These are phyloP conservation scores for Prunus dulcis DNA, from an alignment of 306 rosid genomes.

Conservation along the genomic window DNA sequence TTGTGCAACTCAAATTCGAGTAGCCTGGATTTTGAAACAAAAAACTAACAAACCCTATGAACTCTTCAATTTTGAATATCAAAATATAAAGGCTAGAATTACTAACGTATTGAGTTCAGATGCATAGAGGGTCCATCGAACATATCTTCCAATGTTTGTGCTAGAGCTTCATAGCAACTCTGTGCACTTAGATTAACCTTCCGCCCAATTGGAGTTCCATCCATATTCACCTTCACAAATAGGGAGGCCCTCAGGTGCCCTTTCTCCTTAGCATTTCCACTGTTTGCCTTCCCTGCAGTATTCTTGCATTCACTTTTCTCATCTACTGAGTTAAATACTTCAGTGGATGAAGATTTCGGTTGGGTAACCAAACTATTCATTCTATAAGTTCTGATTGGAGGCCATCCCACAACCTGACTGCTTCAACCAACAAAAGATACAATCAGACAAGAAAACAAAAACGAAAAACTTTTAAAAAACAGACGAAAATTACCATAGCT, in stretches of 20 bases:
- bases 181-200: conserved; percentile 84
- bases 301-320: conserved; percentile 43
- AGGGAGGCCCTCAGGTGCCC: conserved; percentile 44
- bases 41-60: not conserved
- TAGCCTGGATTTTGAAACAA: not conserved
- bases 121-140: conserved; percentile 52
- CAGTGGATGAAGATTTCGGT: conserved; percentile 53
- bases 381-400: conserved; percentile 76
- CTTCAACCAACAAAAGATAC: conserved; percentile 23
- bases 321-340: conserved; percentile 41
- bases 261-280: conserved; percentile 41
- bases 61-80: conserved; percentile 7
- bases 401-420: conserved; percentile 99
- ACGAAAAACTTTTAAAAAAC: not conserved
- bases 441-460: conserved; percentile 23
- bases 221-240: conserved; percentile 91
- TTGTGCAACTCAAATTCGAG: conserved; percentile 5
- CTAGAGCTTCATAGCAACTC: conserved; percentile 69
- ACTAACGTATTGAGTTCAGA: conserved; percentile 52
- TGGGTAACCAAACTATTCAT: conserved; percentile 69
- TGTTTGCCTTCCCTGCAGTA: conserved; percentile 32
- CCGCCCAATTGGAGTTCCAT: conserved; percentile 84
- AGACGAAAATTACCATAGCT: not conserved
- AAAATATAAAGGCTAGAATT: conserved; percentile 11
- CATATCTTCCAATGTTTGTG: conserved; percentile 74